phyloP scores from a whole-genome alignment of 306 rosid genomes.

The Lotus japonicus region DNA sequence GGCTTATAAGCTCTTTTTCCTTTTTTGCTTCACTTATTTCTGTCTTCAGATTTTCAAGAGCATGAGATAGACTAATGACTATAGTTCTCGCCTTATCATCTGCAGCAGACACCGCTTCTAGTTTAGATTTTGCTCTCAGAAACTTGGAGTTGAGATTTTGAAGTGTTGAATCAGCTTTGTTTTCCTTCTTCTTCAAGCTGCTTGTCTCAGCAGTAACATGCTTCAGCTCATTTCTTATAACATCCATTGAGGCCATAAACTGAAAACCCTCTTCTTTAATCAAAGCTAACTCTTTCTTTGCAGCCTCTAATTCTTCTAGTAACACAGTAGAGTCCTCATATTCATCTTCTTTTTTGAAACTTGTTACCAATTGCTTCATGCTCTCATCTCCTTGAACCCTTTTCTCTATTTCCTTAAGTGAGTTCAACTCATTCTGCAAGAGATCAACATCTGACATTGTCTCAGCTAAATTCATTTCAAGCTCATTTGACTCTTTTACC shows the following conservation, averaged over 20 bases:
- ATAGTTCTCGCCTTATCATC: conserved; percentile 61
- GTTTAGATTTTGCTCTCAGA: conserved; percentile 64
- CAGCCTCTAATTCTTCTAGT: conserved; percentile 50
- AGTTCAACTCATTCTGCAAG: conserved; percentile 50
- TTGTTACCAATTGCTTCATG: conserved; percentile 17
- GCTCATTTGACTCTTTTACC: conserved; percentile 51
- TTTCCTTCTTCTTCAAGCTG: conserved; percentile 45
- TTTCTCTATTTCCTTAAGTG: conserved; percentile 41
- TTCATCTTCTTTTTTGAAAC: conserved; percentile 33
- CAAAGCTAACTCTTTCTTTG: conserved; percentile 56
- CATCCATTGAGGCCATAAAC: conserved; percentile 82
- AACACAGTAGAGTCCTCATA: conserved; percentile 29
- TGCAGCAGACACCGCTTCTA: conserved; percentile 63
- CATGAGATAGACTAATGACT: conserved; percentile 38
- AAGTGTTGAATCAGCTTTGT: conserved; percentile 35
- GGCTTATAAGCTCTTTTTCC: conserved; percentile 37
- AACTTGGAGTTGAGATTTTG: conserved; percentile 61
- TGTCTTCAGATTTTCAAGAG: conserved; percentile 52
- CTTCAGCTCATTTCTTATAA: conserved; percentile 66
- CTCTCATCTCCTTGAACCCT: conserved; percentile 33
- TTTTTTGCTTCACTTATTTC: conserved; percentile 51
- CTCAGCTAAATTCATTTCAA: conserved; percentile 50
- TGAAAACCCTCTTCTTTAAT: conserved; percentile 69
- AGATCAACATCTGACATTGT: conserved; percentile 61
- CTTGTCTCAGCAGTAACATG: conserved; percentile 43